Base-by-base conservation (phyloP, 2,329 filamentous ascomycete species). In the Arthroderma uncinatum region DNA sequence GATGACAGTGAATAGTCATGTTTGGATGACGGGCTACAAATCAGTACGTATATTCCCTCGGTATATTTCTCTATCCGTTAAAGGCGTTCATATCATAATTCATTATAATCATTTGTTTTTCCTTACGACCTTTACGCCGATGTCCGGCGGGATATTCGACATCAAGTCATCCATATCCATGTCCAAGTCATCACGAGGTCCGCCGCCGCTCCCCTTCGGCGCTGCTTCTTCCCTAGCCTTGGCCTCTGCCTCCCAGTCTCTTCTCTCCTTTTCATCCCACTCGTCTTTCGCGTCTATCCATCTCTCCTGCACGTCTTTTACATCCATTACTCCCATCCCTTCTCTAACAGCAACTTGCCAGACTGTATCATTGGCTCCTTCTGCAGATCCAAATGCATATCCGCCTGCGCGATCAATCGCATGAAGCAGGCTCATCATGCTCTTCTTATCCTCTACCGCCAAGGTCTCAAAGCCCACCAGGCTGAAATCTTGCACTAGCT, bases 261-360 rank as follows among this genome's bases (percentile, higher is more conserved):
- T 83, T 56, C 85, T 81, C 66, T 82, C 82, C 58, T 79, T 77
- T 76, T 97, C 93, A 70, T 98, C 93, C 66, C 89, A 89, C 62
- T 86, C 89, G 14, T 91, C 91, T 68, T 91, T 93, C 40, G 85
- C 79, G 72, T 97, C 92, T 33, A 98, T 76, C 93, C 93, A 98
- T 60, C 93, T 80, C 74, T 98, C 93, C 73, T 98, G 93, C 61
- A 97, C 85, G 71, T 98, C 92, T 59, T 85, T 78, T 8, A 90
- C 83, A 65, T 94, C 90, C 78, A 95, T 83, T 36, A 83, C 82
- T 58, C 80, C 79, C 63, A 79, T 74, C 1, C 80, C 79, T 61
- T 84, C 80, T 57, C 90, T 83, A 83, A 97, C 95, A 2, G 93
- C 89, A 47, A 97, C 84, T 67, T 94, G 89, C 93, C 93, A 98